Percentiles rank a stretch among this genome's conserved stretches.
phyloP scores from a whole-genome alignment of 306 rosid genomes.

The Cucumis melo region DNA sequence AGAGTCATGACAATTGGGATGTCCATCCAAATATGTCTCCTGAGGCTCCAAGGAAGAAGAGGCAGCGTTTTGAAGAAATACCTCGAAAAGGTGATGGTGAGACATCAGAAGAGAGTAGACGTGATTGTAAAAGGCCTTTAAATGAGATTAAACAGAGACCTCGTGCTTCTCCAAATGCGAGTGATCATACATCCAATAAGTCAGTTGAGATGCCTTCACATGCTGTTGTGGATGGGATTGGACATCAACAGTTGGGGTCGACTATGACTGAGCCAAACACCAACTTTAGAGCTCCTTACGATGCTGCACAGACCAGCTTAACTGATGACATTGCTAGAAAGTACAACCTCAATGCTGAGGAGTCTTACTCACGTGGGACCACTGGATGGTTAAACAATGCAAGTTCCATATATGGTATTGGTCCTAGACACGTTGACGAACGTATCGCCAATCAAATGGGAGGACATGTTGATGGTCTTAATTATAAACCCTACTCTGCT shows the following conservation, averaged over 20 bases:
- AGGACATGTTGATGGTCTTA: constrained; percentile 6
- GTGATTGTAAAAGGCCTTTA: constrained; percentile 2
- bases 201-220: constrained; percentile 15
- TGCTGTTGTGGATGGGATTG: constrained; percentile 10
- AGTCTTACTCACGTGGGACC: not conserved
- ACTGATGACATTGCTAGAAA: constrained; percentile 3
- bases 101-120: constrained; percentile 16
- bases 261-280: constrained; percentile 8
- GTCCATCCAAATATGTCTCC: constrained; percentile 10
- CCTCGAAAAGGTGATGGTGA: constrained; percentile 9
- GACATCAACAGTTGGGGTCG: constrained; percentile 16
- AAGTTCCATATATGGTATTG: constrained; percentile 16
- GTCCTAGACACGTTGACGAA: constrained; percentile 26
- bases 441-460: constrained; percentile 9
- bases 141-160: constrained; percentile 15
- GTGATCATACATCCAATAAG: constrained; percentile 10
- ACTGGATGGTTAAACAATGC: constrained; percentile 14
- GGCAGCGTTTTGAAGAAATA: constrained; percentile 16
- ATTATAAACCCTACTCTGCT: constrained; percentile 16
- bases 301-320: not conserved
- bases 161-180: constrained; percentile 9
- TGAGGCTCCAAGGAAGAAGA: constrained; percentile 24
- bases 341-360: constrained; percentile 2
- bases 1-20: constrained; percentile 17
- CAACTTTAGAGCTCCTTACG: constrained; percentile 12